Evolutionary conservation across 2,329 filamentous ascomycete genomes (phyloP).

Genomic region (Claviceps sp.): DNA sequence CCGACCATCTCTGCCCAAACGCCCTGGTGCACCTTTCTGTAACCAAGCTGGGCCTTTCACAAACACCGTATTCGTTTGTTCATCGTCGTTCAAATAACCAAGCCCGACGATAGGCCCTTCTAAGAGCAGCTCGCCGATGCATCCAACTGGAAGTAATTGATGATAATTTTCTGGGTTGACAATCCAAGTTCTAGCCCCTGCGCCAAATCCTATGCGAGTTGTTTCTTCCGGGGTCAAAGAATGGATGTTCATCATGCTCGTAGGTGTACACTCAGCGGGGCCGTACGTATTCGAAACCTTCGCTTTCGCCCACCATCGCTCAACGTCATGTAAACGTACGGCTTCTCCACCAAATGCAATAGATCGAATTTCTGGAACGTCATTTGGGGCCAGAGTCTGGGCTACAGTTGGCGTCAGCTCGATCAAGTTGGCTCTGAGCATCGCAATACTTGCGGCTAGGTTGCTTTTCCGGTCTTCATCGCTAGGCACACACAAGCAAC

Average conservation of each 20-base stretch:
- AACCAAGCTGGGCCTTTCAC: not conserved
- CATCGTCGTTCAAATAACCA: conserved; percentile 1
- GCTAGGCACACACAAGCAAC: conserved; percentile 6
- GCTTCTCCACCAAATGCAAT: conserved; percentile 8
- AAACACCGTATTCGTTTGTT: not conserved
- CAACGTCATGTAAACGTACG: not conserved
- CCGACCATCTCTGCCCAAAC: not conserved
- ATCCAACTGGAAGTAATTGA: not conserved
- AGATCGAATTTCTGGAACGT: not conserved
- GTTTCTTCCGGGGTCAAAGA: too few relatives aligned
- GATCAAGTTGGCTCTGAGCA: not conserved
- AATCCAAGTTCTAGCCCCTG: not conserved
- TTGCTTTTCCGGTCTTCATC: conserved; percentile 2
- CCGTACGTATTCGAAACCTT: conserved; percentile 11
- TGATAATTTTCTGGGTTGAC: not conserved
- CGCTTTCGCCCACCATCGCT: conserved; percentile 3
- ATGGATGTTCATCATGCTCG: conserved; percentile 3
- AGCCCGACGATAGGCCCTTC: not conserved
- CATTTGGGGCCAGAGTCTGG: not conserved
- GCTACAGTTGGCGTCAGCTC: conserved; percentile 2
- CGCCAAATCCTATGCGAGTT: not conserved
- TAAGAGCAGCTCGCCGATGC: conserved; percentile 2
- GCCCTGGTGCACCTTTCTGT: conserved; percentile 1
- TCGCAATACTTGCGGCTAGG: not conserved
- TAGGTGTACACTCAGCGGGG: conserved; percentile 9